Evolutionary conservation across 2,329 filamentous ascomycete genomes (phyloP), one percentile per base, ranked within the genome.

Genomic region (Aspergillus fumigatiaffinis): DNA sequence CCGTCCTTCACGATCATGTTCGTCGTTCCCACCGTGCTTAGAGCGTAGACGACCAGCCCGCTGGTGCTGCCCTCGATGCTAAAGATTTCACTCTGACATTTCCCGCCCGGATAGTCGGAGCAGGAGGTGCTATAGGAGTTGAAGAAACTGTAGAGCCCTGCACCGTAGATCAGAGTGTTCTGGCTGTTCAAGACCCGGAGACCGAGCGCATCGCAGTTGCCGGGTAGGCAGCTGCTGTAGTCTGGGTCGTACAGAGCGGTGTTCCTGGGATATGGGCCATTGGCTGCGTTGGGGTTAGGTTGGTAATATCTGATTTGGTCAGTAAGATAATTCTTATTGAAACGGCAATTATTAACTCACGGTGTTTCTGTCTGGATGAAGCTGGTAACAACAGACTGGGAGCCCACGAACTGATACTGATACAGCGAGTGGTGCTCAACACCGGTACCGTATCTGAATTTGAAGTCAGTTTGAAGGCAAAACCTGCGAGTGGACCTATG

Each of bases 61-160:
- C 66, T 73, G 8, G 60, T 68, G 1, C 75, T 20, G n/a, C 58
- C 77, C 52, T 81, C 79, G 14, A 83, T 65, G 44, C 73, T 76
- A 55, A 82, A 70, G 14, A 83, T 82, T n/a, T 74, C 64, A 41
- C 69, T 74, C 69, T 84, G 82, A 56, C 82, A 84, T 1, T 70
- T 59, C 7, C 75, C 73, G 7, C 69, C 66, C 8, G 72, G 73
- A 54, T 71, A 68, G 35, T 73, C 66, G 3, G 75, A 75, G 65
- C 78, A 80, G 1, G 64, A 62, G 0, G 76, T 79, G 58, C 68
- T 77, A 68, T 84, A 82, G 62, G 82, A 75, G 62, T 81, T 75
- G 68, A 84, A 84, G 71, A 84, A 84, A 20, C 74, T 78, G 71
- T 84, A 84, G 4, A 82, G 63, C 1, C 82, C 82, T 0, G 77